Percentiles rank a stretch among this genome's conserved stretches.
Evolutionary conservation across 495 filamentous ascomycete genomes (phyloP).

Genomic region (Glonium stellatum): DNA sequence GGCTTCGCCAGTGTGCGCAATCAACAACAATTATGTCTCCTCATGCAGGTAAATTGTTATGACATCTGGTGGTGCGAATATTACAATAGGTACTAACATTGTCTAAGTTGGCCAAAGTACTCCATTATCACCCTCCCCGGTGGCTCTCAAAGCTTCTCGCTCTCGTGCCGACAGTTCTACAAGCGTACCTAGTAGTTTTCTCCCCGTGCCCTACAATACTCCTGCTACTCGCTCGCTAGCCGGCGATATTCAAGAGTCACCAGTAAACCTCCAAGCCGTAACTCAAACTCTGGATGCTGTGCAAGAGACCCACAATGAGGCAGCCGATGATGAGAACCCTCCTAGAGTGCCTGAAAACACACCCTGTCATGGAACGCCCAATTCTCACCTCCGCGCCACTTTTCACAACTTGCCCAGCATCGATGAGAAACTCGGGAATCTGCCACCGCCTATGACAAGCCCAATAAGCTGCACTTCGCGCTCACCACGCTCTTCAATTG

Average conservation of each 20-base stretch:
- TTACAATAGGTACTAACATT: not conserved
- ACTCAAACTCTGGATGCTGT: not conserved
- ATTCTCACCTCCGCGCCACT: constrained; percentile 10
- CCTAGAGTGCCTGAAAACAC: not conserved
- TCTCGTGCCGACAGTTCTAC: constrained; percentile 4
- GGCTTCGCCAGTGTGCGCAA: not conserved
- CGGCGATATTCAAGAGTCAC: not conserved
- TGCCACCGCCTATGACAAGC: constrained; percentile 7
- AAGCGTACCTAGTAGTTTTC: not conserved
- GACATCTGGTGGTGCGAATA: not conserved
- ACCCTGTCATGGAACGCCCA: constrained; percentile 7
- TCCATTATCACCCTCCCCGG: not conserved
- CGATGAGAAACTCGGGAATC: constrained; percentile 17
- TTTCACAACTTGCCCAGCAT: constrained; percentile 10
- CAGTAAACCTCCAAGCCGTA: not conserved
- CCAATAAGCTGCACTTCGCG: not conserved
- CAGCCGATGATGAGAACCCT: not conserved
- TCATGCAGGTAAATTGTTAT: not conserved
- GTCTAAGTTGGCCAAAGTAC: not conserved
- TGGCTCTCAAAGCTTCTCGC: not conserved
- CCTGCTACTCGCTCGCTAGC: not conserved
- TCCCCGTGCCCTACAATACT: constrained; percentile 3
- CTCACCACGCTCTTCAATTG: not conserved
- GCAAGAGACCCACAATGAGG: not conserved
- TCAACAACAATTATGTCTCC: not conserved